phyloP scores from a whole-genome alignment of 2,329 filamentous ascomycete genomes.

The Sclerotinia nivalis region DNA sequence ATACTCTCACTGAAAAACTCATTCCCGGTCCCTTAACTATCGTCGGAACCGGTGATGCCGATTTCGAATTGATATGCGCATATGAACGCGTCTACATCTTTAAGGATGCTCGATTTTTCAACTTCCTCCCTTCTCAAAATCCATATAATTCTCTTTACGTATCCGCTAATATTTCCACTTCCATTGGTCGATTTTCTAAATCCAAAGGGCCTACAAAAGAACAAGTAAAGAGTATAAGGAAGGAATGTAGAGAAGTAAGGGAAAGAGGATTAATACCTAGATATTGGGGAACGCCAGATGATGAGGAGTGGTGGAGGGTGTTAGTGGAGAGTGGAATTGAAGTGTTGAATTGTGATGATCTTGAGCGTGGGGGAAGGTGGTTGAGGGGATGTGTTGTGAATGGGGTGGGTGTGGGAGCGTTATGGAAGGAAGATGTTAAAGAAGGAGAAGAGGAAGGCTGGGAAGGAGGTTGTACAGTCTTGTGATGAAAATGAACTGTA shows the following conservation, averaged over 20 bases:
- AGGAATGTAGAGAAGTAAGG: conserved; percentile 40
- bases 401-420: conserved; percentile 2
- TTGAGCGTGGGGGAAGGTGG: conserved; percentile 15
- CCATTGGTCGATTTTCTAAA: conserved; percentile 29
- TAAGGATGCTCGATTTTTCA: conserved; percentile 49
- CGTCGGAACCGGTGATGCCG: conserved; percentile 52
- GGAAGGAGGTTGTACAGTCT: neutral
- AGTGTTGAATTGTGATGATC: conserved; percentile 47
- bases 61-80: conserved; percentile 41
- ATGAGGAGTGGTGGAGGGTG: conserved; percentile 46
- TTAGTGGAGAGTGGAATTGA: conserved; percentile 43
- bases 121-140: conserved; percentile 18
- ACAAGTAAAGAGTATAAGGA: conserved; percentile 33
- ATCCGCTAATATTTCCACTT: conserved; percentile 21
- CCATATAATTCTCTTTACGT: conserved; percentile 38
- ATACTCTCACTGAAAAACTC: conserved; percentile 40
- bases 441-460: conserved; percentile 7
- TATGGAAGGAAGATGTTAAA: neutral
- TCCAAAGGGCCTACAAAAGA: conserved; percentile 16
- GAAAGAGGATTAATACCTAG: conserved; percentile 44
- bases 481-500: neutral
- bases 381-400: neutral
- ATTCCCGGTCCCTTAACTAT: conserved; percentile 48
- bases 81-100: conserved; percentile 48
- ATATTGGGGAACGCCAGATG: conserved; percentile 47